Evolutionary conservation across 768 basidiomycete species (phyloP), one percentile per base, ranked within the genome.

Genomic region (Chiua virens): DNA sequence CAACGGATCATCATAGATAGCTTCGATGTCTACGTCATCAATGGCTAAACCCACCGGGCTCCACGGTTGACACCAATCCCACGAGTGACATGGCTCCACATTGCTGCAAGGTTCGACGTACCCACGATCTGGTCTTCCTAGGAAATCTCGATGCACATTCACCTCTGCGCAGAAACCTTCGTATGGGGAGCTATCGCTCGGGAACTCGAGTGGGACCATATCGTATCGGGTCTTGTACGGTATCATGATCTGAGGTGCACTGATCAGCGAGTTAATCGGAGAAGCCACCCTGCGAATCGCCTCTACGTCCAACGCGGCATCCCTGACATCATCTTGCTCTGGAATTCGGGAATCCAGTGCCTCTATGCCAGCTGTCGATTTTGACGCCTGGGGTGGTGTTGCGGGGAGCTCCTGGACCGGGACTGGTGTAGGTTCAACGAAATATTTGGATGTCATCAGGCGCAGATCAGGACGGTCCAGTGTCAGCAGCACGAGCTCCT

Each of bases 401-500:
- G 40, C 10, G 13, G 22, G 15, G 18, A 30, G 20, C 32, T n/a
- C 18, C 18, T 42, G 50, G 15, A 14, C 13, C 15, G 28, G 18
- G 8, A 25, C 34, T 6, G 52, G 37, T 6, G 48, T 5, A 21
- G 39, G 34, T 15, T 50, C 49, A 37, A 46, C n/a, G 25, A 63
- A 56, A 28, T 52, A 54, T 42, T 57, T 55, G 38, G 59, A 61
- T 38, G 48, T 13, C 8, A 46, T 48, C 57, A 17, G 38, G 15
- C n/a, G 45, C 18, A 6, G 32, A 27, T 47, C 49, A n/a, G 44
- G 49, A n/a, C n/a, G 45, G 41, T 25, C 42, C 28, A 10, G n/a
- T 14, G 15, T 53, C 48, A 40, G 42, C 49, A 41, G 21, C 40
- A 50, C 58, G 58, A 42, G 47, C 57, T 41, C 62, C 68, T 37